Evolutionary conservation across 495 filamentous ascomycete species (phyloP).

Genomic region (Trichoderma reesei): DNA sequence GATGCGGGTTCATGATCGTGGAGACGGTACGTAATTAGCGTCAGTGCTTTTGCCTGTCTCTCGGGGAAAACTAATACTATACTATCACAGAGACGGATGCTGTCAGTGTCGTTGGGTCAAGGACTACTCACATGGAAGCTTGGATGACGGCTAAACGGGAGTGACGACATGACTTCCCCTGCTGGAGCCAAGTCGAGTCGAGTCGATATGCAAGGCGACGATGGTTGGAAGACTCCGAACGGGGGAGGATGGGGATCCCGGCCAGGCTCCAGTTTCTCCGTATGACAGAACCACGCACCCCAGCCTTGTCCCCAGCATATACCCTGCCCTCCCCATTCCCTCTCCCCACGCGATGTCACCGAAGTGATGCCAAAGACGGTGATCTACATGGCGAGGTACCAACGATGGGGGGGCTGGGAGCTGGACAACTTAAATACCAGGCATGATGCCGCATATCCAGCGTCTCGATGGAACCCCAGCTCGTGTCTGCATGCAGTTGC

Average conservation of each 20-base stretch:
- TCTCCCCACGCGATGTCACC: neutral
- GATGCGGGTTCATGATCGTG: neutral
- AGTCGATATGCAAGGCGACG: neutral
- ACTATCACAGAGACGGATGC: neutral
- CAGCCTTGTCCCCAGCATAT: neutral
- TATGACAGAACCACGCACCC: neutral
- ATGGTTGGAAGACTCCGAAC: neutral
- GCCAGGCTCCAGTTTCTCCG: neutral
- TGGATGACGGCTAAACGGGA: neutral
- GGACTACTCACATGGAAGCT: neutral
- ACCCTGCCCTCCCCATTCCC: neutral
- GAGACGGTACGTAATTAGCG: constrained; percentile 2
- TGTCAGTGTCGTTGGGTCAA: no score
- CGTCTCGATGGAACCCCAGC: neutral
- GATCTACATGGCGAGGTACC: neutral
- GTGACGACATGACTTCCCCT: neutral
- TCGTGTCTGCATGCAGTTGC: constrained; percentile 1
- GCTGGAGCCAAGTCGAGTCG: neutral
- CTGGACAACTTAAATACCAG: neutral
- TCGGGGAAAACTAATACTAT: neutral
- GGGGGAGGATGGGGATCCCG: neutral
- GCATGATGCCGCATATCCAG: neutral
- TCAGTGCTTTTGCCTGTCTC: neutral
- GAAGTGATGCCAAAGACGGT: neutral
- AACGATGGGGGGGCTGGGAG: neutral